Evolutionary conservation across 192 early-diverging fungal genomes (phyloP).

Genomic region (Jimgerdemannia flammicorona): DNA sequence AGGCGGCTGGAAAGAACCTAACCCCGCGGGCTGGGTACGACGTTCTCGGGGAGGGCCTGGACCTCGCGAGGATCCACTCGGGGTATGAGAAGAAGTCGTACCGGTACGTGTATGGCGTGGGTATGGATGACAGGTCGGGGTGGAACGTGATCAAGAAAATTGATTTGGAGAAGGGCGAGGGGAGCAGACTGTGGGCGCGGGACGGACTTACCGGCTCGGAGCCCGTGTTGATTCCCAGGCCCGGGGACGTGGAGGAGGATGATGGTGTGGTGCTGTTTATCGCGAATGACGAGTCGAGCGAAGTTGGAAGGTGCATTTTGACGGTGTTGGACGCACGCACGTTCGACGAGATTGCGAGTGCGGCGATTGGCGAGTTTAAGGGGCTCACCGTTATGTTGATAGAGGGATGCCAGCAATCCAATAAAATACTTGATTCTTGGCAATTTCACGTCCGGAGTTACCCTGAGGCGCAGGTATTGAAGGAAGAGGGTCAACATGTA

Average conservation of each 20-base stretch:
- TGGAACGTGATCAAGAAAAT: constrained; percentile 29
- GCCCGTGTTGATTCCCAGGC: constrained; percentile 30
- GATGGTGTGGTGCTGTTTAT: constrained; percentile 30
- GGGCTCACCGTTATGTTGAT: neutral
- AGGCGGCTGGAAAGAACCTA: neutral
- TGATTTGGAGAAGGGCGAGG: constrained; percentile 20
- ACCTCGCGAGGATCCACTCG: constrained; percentile 31
- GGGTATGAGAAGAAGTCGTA: constrained; percentile 20
- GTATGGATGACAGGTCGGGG: constrained; percentile 17
- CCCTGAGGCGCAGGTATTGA: too few species aligned
- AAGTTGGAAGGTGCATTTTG: constrained; percentile 17
- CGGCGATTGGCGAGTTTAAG: too few species aligned
- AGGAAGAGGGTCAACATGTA: too few species aligned
- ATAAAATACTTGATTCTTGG: too few species aligned
- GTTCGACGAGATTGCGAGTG: constrained; percentile 21
- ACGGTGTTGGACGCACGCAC: constrained; percentile 27
- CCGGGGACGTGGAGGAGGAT: constrained; percentile 34
- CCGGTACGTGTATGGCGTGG: constrained; percentile 29
- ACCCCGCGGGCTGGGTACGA: constrained; percentile 14
- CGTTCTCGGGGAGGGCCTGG: constrained; percentile 25
- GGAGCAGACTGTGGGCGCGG: constrained; percentile 21
- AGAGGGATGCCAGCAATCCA: too few species aligned
- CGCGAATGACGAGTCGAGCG: constrained; percentile 18
- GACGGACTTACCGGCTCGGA: constrained; percentile 29
- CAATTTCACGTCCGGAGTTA: too few species aligned